These are phyloP conservation scores for Coffea eugenioides DNA, from an alignment of 257 asterid species.

Conservation along the genomic window DNA sequence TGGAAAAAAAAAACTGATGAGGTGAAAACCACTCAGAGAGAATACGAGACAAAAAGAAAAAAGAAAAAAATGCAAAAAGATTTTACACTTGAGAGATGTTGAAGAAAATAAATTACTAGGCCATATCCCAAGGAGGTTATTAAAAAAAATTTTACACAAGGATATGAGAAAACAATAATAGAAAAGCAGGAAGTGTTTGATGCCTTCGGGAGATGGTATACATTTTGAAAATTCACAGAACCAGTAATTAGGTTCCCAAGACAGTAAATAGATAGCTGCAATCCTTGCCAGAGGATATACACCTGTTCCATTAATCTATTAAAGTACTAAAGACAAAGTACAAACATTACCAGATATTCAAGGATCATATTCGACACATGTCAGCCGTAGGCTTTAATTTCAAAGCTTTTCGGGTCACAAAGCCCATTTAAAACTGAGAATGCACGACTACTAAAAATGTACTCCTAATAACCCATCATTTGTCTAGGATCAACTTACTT, in stretches of 20 bases:
- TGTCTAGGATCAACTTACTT: neutral
- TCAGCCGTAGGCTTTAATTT: neutral
- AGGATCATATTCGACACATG: neutral
- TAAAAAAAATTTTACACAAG: neutral
- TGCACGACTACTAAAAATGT: neutral
- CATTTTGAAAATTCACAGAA: neutral
- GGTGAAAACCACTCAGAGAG: neutral
- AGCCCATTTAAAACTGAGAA: neutral
- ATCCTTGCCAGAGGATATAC: neutral
- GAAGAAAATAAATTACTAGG: neutral
- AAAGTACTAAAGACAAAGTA: neutral
- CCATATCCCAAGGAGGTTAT: neutral
- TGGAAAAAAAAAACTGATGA: neutral
- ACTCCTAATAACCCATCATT: neutral
- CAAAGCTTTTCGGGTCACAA: neutral
- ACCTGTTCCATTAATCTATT: neutral
- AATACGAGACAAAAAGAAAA: neutral
- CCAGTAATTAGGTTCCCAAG: neutral
- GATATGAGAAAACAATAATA: neutral
- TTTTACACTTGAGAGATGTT: neutral
- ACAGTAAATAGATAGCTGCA: neutral
- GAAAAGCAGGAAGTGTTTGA: neutral
- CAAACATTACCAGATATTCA: neutral
- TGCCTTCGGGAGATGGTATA: neutral
- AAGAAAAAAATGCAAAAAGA: neutral